Evolutionary conservation across 805 yeast species (phyloP), one percentile per base, ranked within the genome.

Genomic region (Starmerella apicola): DNA sequence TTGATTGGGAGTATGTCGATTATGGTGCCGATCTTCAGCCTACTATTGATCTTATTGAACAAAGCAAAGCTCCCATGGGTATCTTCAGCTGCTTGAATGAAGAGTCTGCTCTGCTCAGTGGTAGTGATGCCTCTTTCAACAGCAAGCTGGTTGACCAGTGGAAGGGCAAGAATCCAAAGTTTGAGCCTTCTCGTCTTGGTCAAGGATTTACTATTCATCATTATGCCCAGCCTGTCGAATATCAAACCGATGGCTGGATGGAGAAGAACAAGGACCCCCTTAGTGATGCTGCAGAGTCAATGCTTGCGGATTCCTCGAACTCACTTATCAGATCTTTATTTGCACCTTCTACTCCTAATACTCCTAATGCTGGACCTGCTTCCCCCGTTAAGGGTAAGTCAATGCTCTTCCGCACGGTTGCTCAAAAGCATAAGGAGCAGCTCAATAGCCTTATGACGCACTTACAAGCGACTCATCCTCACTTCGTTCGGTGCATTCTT

Each of bases 181-280:
- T 80, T 58, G 72, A 67, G 50, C 77, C 91, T 26, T 80, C 85
- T 41, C 78, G 80, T 50, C 67, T 77, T 33, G 70, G 78, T 43
- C 74, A 72, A 50, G 94, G 94, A 3, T 91, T 91, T 53, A 67
- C 82, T 5, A 66, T 91, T 17, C 77, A 80, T 43, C 99, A 91
- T 61, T 91, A 91, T 61, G 99, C 99, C 19, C 96, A 95, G 8
- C 77, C 76, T 42, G 99, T 91, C n/a, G 95, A 86, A 53, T 91
- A 91, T 59, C 73, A 81, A 25, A 79, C 84, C 18, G 86, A 80
- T 16, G 88, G 86, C 24, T 91, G 98, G 98, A 63, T 91, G 20
- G 83, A 83, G 46, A 91, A 91, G 61, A 91, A 91, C 57, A 82
- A 81, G 50, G 98, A 91, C 56, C 98, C 97, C 0, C 66, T 91